Conservation (phyloP, 2,329 filamentous ascomycete genomes). For the Cryphonectria carpinicola region DNA sequence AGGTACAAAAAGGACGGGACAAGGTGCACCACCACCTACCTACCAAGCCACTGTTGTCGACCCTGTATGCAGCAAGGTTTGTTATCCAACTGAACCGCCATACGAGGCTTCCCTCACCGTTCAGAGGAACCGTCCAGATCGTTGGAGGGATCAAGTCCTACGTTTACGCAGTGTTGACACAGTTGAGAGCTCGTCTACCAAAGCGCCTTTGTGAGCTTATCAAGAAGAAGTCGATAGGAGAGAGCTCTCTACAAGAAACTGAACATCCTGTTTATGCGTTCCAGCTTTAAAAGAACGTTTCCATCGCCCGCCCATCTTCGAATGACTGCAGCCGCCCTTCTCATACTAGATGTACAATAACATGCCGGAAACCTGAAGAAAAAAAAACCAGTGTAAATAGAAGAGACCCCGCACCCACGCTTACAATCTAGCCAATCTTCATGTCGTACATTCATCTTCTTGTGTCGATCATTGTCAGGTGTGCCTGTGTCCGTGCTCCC, state of each 20-base stretch:
- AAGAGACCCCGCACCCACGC: neutral
- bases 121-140: neutral
- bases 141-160: too few species aligned
- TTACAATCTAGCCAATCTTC: constrained; percentile 5
- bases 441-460: neutral
- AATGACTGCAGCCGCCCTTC: neutral
- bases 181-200: neutral
- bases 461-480: neutral
- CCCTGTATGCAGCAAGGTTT: too few species aligned
- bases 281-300: neutral
- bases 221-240: neutral
- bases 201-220: neutral
- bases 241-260: neutral
- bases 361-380: neutral
- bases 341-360: neutral
- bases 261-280: neutral
- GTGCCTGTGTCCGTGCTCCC: constrained; percentile 16
- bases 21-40: too few species aligned
- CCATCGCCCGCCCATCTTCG: constrained; percentile 6
- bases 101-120: neutral
- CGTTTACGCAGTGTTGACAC: too few species aligned
- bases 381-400: neutral
- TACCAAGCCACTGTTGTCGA: too few species aligned
- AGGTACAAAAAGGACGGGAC: too few species aligned
- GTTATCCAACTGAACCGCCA: too few species aligned